A percentile compares a stretch with the other conserved stretches of the same genome.
These are phyloP conservation scores for Wallacemonas collosoma DNA, from an alignment of 208 protist species.

Conservation along the genomic window DNA sequence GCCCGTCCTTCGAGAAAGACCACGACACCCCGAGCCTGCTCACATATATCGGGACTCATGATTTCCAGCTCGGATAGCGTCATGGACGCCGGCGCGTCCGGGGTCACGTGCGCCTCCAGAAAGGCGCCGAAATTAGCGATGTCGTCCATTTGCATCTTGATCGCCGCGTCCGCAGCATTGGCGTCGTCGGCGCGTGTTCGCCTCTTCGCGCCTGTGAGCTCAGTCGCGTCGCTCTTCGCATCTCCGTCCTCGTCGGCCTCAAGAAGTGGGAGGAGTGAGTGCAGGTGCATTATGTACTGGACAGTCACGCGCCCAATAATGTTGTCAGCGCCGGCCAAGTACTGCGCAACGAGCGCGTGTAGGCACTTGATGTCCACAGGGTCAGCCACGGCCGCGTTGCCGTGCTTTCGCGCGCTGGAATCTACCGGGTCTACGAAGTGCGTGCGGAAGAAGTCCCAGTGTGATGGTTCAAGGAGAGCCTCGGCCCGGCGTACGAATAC, in stretches of 20 bases:
- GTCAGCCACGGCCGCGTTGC: constrained; percentile 82
- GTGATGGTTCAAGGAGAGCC: constrained; percentile 37
- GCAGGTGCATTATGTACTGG: constrained; percentile 60
- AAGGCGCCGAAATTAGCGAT: constrained; percentile 25
- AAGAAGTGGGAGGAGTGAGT: constrained; percentile 17
- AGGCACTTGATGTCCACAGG: constrained; percentile 82
- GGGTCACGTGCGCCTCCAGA: constrained; percentile 10
- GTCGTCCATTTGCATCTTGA: constrained; percentile 24
- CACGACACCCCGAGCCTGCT: constrained; percentile 37
- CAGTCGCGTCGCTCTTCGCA: background rate
- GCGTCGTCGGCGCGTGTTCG: background rate
- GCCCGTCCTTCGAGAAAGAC: constrained; percentile 57
- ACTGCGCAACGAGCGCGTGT: constrained; percentile 84
- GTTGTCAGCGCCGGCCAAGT: constrained; percentile 63
- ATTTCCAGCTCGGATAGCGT: background rate
- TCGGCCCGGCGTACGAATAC: constrained; percentile 44
- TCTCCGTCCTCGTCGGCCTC: background rate
- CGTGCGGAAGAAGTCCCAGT: constrained; percentile 67
- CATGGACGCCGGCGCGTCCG: background rate
- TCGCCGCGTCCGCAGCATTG: background rate
- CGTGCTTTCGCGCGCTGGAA: constrained; percentile 49
- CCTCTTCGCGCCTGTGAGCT: background rate
- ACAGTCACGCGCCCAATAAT: constrained; percentile 55
- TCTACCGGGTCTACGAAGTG: constrained; percentile 50
- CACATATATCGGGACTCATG: constrained; percentile 46